phyloP scores from a whole-genome alignment of 208 protist genomes.

The Crithidia sp. region DNA sequence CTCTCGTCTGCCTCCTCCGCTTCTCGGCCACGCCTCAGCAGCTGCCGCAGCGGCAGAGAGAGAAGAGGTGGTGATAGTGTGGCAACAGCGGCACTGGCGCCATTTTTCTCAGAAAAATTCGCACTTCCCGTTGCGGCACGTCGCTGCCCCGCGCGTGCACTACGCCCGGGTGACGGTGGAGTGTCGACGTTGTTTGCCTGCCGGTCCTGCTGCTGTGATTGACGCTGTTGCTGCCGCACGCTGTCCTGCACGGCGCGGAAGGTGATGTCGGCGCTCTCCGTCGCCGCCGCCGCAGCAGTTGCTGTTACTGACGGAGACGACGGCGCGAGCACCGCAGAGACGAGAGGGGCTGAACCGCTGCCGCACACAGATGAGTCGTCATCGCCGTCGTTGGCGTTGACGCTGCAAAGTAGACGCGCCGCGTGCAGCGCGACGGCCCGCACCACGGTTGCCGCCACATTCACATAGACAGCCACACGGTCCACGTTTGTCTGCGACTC shows the following conservation, averaged over 20 bases:
- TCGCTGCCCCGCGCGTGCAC: background rate
- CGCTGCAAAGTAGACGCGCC: conserved; percentile 12
- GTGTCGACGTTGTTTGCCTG: no score
- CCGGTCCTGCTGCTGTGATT: no score
- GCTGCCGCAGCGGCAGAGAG: background rate
- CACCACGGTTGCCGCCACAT: conserved; percentile 15
- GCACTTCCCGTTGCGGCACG: background rate
- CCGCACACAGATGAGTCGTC: background rate
- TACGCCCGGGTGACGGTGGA: background rate
- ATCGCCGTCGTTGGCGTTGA: background rate
- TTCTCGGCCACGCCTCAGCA: background rate
- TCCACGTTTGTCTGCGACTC: background rate
- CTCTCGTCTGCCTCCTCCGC: conserved; percentile 2
- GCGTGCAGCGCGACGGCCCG: conserved; percentile 20
- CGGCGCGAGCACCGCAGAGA: no score
- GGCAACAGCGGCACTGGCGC: background rate
- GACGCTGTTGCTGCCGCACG: no score
- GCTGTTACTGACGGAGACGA: no score
- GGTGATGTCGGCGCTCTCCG: no score
- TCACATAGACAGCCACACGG: background rate
- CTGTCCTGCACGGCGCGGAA: no score
- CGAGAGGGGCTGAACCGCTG: no score
- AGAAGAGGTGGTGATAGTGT: background rate
- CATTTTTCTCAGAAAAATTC: background rate
- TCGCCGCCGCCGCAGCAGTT: no score